Percentiles rank a stretch among this genome's conserved stretches.
These are phyloP conservation scores for Linnemannia schmuckeri DNA, from an alignment of 192 early-diverging fungal genomes.

Conservation along the genomic window DNA sequence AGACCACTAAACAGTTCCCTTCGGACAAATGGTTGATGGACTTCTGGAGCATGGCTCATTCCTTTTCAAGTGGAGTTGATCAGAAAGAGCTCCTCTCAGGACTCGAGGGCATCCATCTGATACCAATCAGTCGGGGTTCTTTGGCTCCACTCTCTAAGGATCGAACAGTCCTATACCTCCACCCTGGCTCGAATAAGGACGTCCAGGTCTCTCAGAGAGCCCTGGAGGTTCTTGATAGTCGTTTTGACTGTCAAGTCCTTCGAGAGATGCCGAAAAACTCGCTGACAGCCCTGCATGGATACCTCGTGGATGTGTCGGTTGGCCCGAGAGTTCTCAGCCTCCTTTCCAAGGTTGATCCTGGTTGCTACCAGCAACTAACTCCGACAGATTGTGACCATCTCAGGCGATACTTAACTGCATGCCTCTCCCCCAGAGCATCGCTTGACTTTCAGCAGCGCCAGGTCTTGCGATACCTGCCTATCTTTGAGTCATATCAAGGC, in stretches of 20 bases:
- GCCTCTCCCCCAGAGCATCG: not conserved
- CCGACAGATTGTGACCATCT: not conserved
- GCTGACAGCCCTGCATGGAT: not conserved
- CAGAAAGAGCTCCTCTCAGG: not conserved
- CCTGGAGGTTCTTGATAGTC: not conserved
- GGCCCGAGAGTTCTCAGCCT: not conserved
- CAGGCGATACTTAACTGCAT: not conserved
- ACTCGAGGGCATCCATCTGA: conserved; percentile 1
- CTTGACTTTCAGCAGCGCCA: not conserved
- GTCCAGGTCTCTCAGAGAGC: not conserved
- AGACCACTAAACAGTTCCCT: conserved; percentile 3
- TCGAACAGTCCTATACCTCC: not conserved
- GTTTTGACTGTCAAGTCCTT: conserved; percentile 7
- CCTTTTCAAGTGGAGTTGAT: not conserved
- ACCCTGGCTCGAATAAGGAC: not conserved
- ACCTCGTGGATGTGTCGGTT: conserved; percentile 18
- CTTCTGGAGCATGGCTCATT: conserved; percentile 19
- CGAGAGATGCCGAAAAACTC: not conserved
- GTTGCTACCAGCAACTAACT: not conserved
- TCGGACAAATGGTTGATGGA: conserved; percentile 9
- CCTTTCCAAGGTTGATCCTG: not conserved
- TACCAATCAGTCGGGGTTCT: not conserved
- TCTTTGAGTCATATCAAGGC: conserved; percentile 8
- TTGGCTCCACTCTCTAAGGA: conserved; percentile 15
- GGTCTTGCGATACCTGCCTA: not conserved